Evolutionary conservation across 106 monocot genomes (phyloP), one percentile per base, ranked within the genome.

Genomic region (Xerophyta viscosa): DNA sequence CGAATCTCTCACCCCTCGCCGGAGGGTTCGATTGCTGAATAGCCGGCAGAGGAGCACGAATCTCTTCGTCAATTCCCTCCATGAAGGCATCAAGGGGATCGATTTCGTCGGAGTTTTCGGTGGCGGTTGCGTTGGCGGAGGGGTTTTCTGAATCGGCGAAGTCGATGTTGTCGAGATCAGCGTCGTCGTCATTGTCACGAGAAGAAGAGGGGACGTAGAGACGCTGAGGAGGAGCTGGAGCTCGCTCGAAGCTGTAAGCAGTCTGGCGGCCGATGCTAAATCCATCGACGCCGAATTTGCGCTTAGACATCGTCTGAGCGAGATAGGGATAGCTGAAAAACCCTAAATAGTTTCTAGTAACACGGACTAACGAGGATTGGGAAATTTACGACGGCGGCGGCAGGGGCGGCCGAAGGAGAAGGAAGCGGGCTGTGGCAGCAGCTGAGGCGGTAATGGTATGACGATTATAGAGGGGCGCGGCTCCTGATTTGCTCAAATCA

Each of bases 71-170:
- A 63, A 96, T 96, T 4, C 79, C 79, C 65, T 76, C 78, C 96
- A 96, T 96, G 71, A 96, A 96, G 22, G 89, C 96, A 41, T 96
- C 96, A 17, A 96, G 70, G 22, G 96, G 96, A 58, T 96, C 96
- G 60, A 96, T 71, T 64, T 96, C 94, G 0, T 20, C 90, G 20
- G 37, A 80, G 0, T 30, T 73, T 6, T 24, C 74, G 14, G 46
- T 37, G 31, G 31, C 31, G 15, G 20, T 44, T 31, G 28, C 26
- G 22, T 44, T 19, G 26, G 52, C 17, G 23, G 18, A 50, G 25
- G 47, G 2, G 14, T 65, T 46, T 52, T 75, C 81, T 2, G 39
- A 39, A 39, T 39, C 39, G 15, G 39, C 39, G 70, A 73, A 89
- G 20, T 76, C 96, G 61, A 89, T 88, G 62, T 84, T 67, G 57